A percentile compares a stretch with the other conserved stretches of the same genome.
Evolutionary conservation across 805 yeast species (phyloP).

Genomic region (Sungouiella thailandica): DNA sequence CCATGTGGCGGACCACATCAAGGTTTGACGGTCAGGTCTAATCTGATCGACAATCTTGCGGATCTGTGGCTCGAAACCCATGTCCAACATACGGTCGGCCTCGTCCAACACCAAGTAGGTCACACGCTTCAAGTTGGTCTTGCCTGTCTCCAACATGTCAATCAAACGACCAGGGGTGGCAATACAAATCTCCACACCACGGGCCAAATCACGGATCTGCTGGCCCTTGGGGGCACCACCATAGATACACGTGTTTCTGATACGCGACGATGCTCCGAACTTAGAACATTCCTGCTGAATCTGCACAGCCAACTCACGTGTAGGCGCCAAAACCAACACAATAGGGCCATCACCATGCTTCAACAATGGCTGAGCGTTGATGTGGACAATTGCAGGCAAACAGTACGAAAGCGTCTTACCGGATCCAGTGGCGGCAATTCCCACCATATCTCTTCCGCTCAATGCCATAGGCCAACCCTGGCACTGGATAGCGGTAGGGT

Average conservation of each 20-base stretch:
- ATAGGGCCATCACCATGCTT: slow-evolving; percentile 96
- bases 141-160: slow-evolving; percentile 93
- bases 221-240: slow-evolving; percentile 99
- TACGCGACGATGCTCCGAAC: slow-evolving; percentile 87
- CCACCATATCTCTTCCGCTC: slow-evolving; percentile 98
- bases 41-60: slow-evolving; percentile 97
- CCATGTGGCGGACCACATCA: slow-evolving; percentile 99
- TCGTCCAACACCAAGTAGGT: slow-evolving; percentile 96
- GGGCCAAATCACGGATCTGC: slow-evolving; percentile 90
- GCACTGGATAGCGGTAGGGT: slow-evolving; percentile 95
- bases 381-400: slow-evolving; percentile 94
- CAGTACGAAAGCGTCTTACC: slow-evolving; percentile 98
- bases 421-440: slow-evolving; percentile 98
- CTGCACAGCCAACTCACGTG: slow-evolving; percentile 98
- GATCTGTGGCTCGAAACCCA: slow-evolving; percentile 99
- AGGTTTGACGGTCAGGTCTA: slow-evolving; percentile 98
- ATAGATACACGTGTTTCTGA: slow-evolving; percentile 94
- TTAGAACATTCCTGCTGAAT: slow-evolving; percentile 94
- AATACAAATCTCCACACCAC: slow-evolving; percentile 93
- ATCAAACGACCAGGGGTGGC: slow-evolving; percentile 99
- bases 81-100: slow-evolving; percentile 99
- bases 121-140: slow-evolving; percentile 92
- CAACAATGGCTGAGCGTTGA: slow-evolving; percentile 94
- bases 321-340: slow-evolving; percentile 93
- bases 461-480: slow-evolving; percentile 99